Conservation (phyloP, 306 rosid species). For the Senna tora region DNA sequence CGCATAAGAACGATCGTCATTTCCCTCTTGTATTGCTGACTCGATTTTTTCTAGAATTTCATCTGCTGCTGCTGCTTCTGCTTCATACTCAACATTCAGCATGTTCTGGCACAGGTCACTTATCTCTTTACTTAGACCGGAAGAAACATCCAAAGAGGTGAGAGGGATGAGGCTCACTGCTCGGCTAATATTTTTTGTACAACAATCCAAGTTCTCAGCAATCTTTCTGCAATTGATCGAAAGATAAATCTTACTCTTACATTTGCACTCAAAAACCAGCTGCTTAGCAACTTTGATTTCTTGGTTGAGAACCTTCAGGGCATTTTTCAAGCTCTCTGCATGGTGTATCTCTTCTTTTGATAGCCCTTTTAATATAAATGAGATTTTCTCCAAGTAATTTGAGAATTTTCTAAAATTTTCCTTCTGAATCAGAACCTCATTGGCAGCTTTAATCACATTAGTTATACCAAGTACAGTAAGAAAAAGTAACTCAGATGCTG, state of each 20-base stretch:
- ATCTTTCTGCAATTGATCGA: slow-evolving; percentile 53
- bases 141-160: slow-evolving; percentile 44
- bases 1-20: slow-evolving; percentile 31
- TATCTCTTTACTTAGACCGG: slow-evolving; percentile 39
- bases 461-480: slow-evolving; percentile 28
- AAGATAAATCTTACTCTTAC: slow-evolving; percentile 56
- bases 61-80: slow-evolving; percentile 43
- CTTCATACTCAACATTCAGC: slow-evolving; percentile 46
- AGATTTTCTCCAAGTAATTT: slow-evolving; percentile 46
- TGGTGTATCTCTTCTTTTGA: slow-evolving; percentile 34
- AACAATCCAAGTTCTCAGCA: slow-evolving; percentile 43
- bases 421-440: slow-evolving; percentile 51
- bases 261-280: slow-evolving; percentile 52
- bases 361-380: slow-evolving; percentile 45
- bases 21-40: slow-evolving; percentile 46
- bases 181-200: slow-evolving; percentile 50
- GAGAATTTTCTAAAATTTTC: slow-evolving; percentile 52
- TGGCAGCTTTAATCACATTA: slow-evolving; percentile 50
- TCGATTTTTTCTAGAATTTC: slow-evolving; percentile 51
- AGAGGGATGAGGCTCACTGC: slow-evolving; percentile 50
- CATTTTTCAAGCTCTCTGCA: slow-evolving; percentile 44
- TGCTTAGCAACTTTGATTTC: slow-evolving; percentile 52
- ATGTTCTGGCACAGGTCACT: slow-evolving; percentile 52
- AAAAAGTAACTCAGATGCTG: slow-evolving; percentile 53
- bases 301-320: slow-evolving; percentile 46